A percentile compares a stretch with the other conserved stretches of the same genome.
Evolutionary conservation across 2,329 filamentous ascomycete species (phyloP).

Genomic region (Alternaria gaisen): DNA sequence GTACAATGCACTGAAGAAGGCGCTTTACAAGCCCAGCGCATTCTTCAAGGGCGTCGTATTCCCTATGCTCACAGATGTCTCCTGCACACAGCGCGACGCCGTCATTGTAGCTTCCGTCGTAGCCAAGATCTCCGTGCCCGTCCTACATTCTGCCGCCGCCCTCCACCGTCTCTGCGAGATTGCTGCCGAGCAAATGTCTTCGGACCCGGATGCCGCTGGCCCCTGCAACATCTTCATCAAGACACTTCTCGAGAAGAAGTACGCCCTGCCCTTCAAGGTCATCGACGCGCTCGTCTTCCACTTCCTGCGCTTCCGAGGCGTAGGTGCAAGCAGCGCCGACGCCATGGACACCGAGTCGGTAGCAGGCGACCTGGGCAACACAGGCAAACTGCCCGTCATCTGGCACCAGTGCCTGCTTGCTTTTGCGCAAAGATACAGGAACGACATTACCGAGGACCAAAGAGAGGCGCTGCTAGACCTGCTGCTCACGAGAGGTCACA

Average conservation of each 20-base stretch:
- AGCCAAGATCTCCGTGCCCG: constrained; percentile 83
- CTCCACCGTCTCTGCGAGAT: constrained; percentile 94
- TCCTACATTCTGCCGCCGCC: constrained; percentile 90
- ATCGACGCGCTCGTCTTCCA: constrained; percentile 96
- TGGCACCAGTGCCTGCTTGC: constrained; percentile 95
- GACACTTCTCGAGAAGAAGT: constrained; percentile 93
- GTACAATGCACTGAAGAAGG: constrained; percentile 92
- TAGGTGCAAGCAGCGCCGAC: constrained; percentile 68
- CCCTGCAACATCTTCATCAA: constrained; percentile 96
- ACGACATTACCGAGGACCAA: constrained; percentile 96
- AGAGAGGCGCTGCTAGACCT: constrained; percentile 89
- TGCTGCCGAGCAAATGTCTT: constrained; percentile 85
- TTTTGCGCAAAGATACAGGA: constrained; percentile 93
- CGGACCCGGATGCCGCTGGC: constrained; percentile 84
- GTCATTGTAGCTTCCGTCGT: constrained; percentile 90
- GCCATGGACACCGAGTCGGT: constrained; percentile 57
- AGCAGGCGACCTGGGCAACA: constrained; percentile 55
- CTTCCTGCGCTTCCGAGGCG: constrained; percentile 85
- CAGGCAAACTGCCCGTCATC: constrained; percentile 80
- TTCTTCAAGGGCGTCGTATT: constrained; percentile 98
- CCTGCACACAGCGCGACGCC: constrained; percentile 91
- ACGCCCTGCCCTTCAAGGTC: constrained; percentile 92
- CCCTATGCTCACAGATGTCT: constrained; percentile 82
- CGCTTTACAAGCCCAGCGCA: constrained; percentile 89
- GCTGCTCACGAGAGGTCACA: constrained; percentile 83